phyloP scores from a whole-genome alignment of 2,329 filamentous ascomycete species.

The Cercospora canescens region DNA sequence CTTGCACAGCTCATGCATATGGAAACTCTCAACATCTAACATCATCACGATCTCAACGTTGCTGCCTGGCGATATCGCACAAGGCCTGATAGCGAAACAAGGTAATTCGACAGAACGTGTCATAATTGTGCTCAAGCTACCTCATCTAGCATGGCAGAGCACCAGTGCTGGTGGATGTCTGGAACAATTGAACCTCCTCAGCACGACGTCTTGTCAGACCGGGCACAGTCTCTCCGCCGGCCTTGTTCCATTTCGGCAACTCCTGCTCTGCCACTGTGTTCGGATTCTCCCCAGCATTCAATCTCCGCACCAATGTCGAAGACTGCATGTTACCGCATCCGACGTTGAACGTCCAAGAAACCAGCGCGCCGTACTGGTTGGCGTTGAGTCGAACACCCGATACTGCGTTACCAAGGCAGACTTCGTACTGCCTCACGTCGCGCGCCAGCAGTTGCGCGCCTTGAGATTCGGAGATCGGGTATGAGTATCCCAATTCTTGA shows the following conservation, averaged over 20 bases:
- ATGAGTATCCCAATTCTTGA: conserved; percentile 7
- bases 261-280: conserved; percentile 13
- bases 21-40: not conserved
- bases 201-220: conserved; percentile 10
- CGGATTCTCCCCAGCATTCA: conserved; percentile 13
- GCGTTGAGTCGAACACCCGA: conserved; percentile 13
- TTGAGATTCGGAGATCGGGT: conserved; percentile 10
- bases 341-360: conserved; percentile 17
- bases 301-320: conserved; percentile 13
- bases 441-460: conserved; percentile 9
- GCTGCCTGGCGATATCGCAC: conserved; percentile 1
- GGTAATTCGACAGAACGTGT: not conserved
- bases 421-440: conserved; percentile 14
- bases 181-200: conserved; percentile 15
- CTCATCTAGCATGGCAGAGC: conserved; percentile 12
- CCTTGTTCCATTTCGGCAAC: conserved; percentile 16
- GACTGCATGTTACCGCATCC: conserved; percentile 17
- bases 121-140: not conserved
- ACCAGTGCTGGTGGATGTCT: conserved; percentile 7
- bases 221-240: conserved; percentile 9
- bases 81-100: not conserved
- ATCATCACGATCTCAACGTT: conserved; percentile 3
- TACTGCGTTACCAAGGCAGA: conserved; percentile 10
- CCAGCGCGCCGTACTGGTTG: conserved; percentile 15
- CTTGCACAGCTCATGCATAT: not conserved